phyloP scores from a whole-genome alignment of 805 yeast genomes.

The Candida broadrunensis region DNA sequence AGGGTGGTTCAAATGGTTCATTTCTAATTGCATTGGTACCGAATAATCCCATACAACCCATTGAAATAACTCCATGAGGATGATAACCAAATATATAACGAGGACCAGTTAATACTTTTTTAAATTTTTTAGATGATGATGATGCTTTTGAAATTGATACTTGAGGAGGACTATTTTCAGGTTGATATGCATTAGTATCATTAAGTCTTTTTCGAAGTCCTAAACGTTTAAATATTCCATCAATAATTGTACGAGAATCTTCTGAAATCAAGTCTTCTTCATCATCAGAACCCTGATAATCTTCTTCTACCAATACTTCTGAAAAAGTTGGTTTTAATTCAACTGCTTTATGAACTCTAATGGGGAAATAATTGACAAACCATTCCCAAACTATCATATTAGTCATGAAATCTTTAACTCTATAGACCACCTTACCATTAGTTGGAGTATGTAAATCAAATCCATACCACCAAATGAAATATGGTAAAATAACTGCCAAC shows the following conservation, averaged over 20 bases:
- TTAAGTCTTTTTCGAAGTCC: constrained; percentile 39
- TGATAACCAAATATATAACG: constrained; percentile 88
- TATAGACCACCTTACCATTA: constrained; percentile 63
- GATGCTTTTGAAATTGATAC: constrained; percentile 5
- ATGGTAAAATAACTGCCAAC: constrained; percentile 61
- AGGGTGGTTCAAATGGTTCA: constrained; percentile 40
- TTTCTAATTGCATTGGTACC: constrained; percentile 54
- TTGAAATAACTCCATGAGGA: constrained; percentile 94
- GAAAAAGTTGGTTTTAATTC: constrained; percentile 75
- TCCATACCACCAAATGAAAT: constrained; percentile 51
- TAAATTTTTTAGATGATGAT: constrained; percentile 8
- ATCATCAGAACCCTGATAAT: constrained; percentile 23
- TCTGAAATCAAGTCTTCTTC: constrained; percentile 43
- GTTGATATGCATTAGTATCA: constrained; percentile 10
- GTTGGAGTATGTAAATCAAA: constrained; percentile 67
- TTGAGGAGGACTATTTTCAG: neutral
- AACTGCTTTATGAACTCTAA: constrained; percentile 61
- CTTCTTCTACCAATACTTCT: constrained; percentile 23
- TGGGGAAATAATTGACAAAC: constrained; percentile 80
- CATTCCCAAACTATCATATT: constrained; percentile 60
- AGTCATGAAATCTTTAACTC: constrained; percentile 59
- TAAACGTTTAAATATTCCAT: constrained; percentile 29
- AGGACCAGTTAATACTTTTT: constrained; percentile 53
- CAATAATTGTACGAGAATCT: constrained; percentile 32
- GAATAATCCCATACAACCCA: constrained; percentile 84